Evolutionary conservation across 2,329 filamentous ascomycete species (phyloP), one percentile per base, ranked within the genome.

Genomic region (Sordariomycetes sp.): DNA sequence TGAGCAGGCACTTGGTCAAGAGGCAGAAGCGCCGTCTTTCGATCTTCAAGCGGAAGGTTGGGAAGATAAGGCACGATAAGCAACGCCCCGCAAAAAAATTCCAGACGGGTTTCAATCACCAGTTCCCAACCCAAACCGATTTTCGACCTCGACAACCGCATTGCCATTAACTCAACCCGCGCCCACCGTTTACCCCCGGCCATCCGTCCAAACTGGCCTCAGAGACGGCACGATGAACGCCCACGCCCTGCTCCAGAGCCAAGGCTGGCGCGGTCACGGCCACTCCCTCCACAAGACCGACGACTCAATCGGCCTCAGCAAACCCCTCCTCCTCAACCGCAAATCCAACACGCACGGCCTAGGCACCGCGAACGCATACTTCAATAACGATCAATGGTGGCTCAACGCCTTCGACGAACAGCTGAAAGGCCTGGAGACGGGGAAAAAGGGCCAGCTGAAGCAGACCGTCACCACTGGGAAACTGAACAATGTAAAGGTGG

Each of bases 361-460:
- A 5, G 90, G 90, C 35, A 79, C 84, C 53, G 86, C 85, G 55
- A n/a, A n/a, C n/a, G 66, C 70, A 38, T 72, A 77, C 42, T 69
- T 69, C 41, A 74, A 71, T 16, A 74, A 69, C 46, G 90, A 95
- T 53, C 87, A 94, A 55, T 98, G 92, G 92, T 98, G 92, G 92
- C 70, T 94, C 59, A 82, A 86, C 38, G 92, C 92, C 9, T 95
- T 94, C 46, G 90, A 96, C 58, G 80, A 87, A 54, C 87, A 88
- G 36, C 64, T 95, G 43, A 83, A 92, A 57, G 83, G 81, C 4
- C 70, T 94, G 34, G 82, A 84, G 51, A 77, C 72, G 2, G 67
- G 69, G 17, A 66, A 68, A 43, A 59, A 72, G 44, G 68, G 75
- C 34, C 63, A 76, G 36, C 59, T 72, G 18, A 34, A 30, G 45